phyloP scores from a whole-genome alignment of 106 monocot genomes.

The Dioscorea dumetorum region DNA sequence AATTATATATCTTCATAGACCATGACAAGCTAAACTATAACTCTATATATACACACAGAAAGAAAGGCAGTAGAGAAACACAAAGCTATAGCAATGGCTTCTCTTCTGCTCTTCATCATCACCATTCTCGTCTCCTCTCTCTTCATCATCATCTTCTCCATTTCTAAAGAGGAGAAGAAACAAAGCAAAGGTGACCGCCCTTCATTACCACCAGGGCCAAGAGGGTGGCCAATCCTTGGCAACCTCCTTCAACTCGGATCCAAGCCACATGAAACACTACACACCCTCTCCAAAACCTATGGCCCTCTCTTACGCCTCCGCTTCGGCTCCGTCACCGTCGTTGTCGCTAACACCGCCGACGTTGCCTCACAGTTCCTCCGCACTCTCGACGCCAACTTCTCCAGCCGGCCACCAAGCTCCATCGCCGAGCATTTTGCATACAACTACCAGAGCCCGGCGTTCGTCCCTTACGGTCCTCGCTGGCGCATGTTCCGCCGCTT shows the following conservation, averaged over 20 bases:
- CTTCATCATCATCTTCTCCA: slow-evolving; percentile 5
- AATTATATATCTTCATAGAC: too few species aligned
- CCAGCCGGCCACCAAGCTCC: slow-evolving; percentile 47
- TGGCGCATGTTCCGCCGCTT: slow-evolving; percentile 49
- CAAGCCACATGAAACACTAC: slow-evolving; percentile 41
- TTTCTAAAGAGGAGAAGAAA: background rate
- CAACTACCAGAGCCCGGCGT: slow-evolving; percentile 38
- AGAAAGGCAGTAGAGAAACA: too few species aligned
- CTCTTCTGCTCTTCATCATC: background rate
- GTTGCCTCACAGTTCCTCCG: slow-evolving; percentile 26
- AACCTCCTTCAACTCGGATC: slow-evolving; percentile 42
- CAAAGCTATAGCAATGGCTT: slow-evolving; percentile 1
- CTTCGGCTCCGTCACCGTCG: slow-evolving; percentile 30
- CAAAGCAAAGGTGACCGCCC: background rate
- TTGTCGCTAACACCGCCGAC: slow-evolving; percentile 36
- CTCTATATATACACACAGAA: too few species aligned
- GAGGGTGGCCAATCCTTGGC: slow-evolving; percentile 50
- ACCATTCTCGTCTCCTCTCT: slow-evolving; percentile 1
- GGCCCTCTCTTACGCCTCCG: slow-evolving; percentile 36
- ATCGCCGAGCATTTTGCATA: slow-evolving; percentile 50
- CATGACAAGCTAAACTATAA: too few species aligned
- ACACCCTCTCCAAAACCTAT: slow-evolving; percentile 21
- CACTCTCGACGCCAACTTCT: slow-evolving; percentile 39
- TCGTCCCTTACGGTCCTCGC: slow-evolving; percentile 39
- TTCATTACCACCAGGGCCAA: slow-evolving; percentile 35